phyloP scores from a whole-genome alignment of 306 rosid genomes.

The Prunus dulcis region DNA sequence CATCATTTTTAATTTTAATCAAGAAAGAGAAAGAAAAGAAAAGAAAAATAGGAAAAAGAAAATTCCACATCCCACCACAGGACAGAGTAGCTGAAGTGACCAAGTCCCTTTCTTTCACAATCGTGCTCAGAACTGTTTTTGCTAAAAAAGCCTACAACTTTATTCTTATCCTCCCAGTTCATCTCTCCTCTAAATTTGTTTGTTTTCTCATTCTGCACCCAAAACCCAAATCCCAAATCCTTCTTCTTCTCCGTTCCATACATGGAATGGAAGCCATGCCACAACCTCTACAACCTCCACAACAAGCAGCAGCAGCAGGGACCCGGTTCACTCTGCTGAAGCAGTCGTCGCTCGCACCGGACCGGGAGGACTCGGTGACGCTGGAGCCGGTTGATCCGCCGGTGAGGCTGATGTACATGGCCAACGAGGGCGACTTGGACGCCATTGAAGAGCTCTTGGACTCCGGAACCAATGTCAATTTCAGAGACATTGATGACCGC shows the following conservation, averaged over 20 bases:
- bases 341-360: conserved; percentile 87
- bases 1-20: too few species aligned
- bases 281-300: not conserved
- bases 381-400: conserved; percentile 46
- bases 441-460: conserved; percentile 68
- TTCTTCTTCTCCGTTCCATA: not conserved
- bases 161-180: not conserved
- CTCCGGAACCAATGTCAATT: conserved; percentile 61
- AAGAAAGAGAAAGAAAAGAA: too few species aligned
- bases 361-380: conserved; percentile 8
- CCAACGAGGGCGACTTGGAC: conserved; percentile 71
- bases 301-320: conserved; percentile 6
- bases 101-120: not conserved
- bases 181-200: not conserved
- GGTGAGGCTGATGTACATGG: conserved; percentile 74
- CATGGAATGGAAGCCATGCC: conserved; percentile 2
- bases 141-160: not conserved
- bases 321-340: conserved; percentile 57
- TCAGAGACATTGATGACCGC: conserved; percentile 74
- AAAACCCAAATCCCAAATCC: not conserved
- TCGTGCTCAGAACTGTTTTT: too few species aligned
- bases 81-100: too few species aligned
- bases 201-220: not conserved
- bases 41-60: too few species aligned
- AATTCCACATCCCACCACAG: too few species aligned